phyloP scores from a whole-genome alignment of 1,139 yeast genomes.

The Hemisphaericaspora xylanilytica region DNA sequence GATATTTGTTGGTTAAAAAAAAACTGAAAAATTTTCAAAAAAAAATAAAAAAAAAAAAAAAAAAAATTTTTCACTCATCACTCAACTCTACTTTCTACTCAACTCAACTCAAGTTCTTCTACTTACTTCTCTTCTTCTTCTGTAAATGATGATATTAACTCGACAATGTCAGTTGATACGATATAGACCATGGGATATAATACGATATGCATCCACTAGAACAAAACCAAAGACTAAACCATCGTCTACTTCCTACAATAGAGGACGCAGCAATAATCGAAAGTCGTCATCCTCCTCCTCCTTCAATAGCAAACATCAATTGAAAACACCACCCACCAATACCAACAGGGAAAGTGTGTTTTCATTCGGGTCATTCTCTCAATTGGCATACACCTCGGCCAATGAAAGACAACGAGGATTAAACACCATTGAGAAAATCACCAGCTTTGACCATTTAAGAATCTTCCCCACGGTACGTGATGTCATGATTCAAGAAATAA shows the following conservation, averaged over 20 bases:
- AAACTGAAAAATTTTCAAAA: too few species aligned
- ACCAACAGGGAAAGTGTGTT: constrained; percentile 8
- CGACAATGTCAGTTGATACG: constrained; percentile 4
- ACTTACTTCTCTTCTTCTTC: not conserved
- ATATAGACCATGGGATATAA: not conserved
- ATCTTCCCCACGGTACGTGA: constrained; percentile 66
- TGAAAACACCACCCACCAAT: not conserved
- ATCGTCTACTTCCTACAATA: not conserved
- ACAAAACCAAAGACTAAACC: not conserved
- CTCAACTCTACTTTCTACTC: not conserved
- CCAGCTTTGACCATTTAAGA: constrained; percentile 61
- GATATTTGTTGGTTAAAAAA: too few species aligned
- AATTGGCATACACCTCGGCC: constrained; percentile 18
- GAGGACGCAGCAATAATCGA: not conserved
- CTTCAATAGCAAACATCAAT: not conserved
- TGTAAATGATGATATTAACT: not conserved
- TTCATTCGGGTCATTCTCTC: constrained; percentile 28
- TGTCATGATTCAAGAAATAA: constrained; percentile 60
- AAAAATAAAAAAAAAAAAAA: too few species aligned
- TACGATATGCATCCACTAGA: not conserved
- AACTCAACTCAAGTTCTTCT: not conserved
- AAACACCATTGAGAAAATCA: constrained; percentile 52
- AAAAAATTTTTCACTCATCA: too few species aligned
- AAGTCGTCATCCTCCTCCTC: not conserved
- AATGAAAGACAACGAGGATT: not conserved